These are phyloP conservation scores for Hyphodiscus hymeniophilus DNA, from an alignment of 495 filamentous ascomycete genomes.

Conservation along the genomic window DNA sequence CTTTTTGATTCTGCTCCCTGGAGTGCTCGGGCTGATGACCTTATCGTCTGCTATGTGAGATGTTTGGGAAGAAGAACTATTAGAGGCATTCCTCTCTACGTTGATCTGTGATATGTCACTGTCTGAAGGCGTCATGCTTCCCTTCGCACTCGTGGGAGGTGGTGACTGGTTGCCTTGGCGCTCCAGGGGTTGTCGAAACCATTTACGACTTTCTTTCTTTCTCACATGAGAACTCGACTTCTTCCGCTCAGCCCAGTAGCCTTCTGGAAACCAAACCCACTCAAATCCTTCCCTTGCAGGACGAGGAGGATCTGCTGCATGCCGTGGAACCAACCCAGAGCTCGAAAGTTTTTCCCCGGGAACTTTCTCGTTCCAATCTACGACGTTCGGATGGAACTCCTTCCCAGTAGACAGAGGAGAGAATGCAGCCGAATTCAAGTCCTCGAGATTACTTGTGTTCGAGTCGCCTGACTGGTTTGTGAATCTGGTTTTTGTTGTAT, in stretches of 20 bases:
- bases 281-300: constrained; percentile 39
- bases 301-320: constrained; percentile 36
- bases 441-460: neutral
- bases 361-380: constrained; percentile 12
- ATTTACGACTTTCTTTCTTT: constrained; percentile 4
- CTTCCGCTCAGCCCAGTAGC: constrained; percentile 46
- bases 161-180: neutral
- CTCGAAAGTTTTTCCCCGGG: neutral
- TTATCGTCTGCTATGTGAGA: neutral
- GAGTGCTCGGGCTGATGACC: neutral
- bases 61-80: neutral
- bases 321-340: neutral
- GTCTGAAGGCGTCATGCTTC: neutral
- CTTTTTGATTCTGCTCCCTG: neutral
- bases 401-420: constrained; percentile 3
- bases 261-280: constrained; percentile 49
- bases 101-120: neutral
- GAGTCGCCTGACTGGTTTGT: neutral
- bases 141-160: neutral
- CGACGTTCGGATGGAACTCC: constrained; percentile 3
- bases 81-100: neutral
- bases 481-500: neutral
- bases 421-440: neutral
- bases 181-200: constrained; percentile 20
- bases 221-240: neutral